Base-by-base conservation (phyloP, 2,329 filamentous ascomycete species). In the Fusarium hostae region DNA sequence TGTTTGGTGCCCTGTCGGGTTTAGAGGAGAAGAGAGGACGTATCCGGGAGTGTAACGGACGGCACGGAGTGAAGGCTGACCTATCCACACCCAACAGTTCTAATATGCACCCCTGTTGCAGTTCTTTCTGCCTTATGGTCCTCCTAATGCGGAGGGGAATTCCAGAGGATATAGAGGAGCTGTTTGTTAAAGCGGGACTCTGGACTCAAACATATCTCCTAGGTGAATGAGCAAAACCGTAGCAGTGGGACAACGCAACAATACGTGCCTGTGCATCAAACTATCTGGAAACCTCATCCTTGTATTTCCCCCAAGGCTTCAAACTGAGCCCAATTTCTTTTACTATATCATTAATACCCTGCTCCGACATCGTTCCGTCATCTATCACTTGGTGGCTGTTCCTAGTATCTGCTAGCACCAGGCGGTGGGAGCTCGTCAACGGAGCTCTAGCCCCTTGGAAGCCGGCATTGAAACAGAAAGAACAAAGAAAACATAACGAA, bases 351-450 rank as follows among this genome's bases (percentile, higher is more conserved):
- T 47, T 35, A 47, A 51, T 63, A 50, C 43, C 52, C 66, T 65
- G 56, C 24, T 63, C 51, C 63, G 43, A 59, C 55, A 34, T 57
- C 52, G 72, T 68, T 51, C 68, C 37, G 74, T 77, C 74, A 77
- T 75, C 70, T 77, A 67, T 77, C 75, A 77, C 63, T 75, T 75
- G 55, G 75, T 77, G 74, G 75, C 75, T 76, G 66, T 61, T 55
- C 52, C 59, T 71, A 68, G 63, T 66, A 70, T 71, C 59, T 63
- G 55, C 59, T 62, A 63, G 59, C 52, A 69, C 62, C 68, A 72
- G 71, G 74, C 74, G 74, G 75, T 77, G 74, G 75, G 56, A 66
- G 65, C 68, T 74, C 63, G 55, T 75, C 59, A 74, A 69, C 71
- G 64, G 55, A 67, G 51, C 43, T 59, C 56, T 58, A 35, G 60